These are phyloP conservation scores for Beauveria brongniartii DNA, from an alignment of 2,329 filamentous ascomycete species.

Conservation along the genomic window DNA sequence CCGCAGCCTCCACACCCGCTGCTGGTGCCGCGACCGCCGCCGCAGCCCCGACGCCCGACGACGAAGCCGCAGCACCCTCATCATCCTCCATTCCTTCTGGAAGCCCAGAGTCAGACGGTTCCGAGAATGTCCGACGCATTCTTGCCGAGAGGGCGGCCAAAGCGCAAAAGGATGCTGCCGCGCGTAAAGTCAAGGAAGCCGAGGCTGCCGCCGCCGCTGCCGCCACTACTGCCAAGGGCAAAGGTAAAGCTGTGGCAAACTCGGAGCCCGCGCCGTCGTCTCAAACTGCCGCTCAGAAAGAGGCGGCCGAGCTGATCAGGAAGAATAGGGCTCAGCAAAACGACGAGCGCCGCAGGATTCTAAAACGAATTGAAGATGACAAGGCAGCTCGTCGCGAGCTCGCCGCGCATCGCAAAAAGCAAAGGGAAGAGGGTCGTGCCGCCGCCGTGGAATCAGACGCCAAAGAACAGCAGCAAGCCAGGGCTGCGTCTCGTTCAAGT, in stretches of 20 bases:
- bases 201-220: constrained; percentile 22
- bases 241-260: constrained; percentile 39
- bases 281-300: constrained; percentile 30
- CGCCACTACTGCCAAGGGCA: constrained; percentile 31
- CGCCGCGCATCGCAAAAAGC: constrained; percentile 41
- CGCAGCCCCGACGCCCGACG: background rate
- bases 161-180: constrained; percentile 33
- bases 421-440: constrained; percentile 23
- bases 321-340: constrained; percentile 57
- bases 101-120: constrained; percentile 20
- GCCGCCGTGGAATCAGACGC: constrained; percentile 21
- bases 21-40: constrained; percentile 11
- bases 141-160: constrained; percentile 44
- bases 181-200: constrained; percentile 42
- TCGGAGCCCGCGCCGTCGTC: constrained; percentile 23
- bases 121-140: constrained; percentile 28
- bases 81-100: constrained; percentile 17
- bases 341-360: constrained; percentile 62
- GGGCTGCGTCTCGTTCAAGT: constrained; percentile 17
- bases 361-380: constrained; percentile 70
- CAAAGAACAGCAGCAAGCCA: constrained; percentile 24
- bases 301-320: constrained; percentile 45
- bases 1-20: constrained; percentile 15
- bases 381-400: constrained; percentile 57
- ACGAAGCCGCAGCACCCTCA: constrained; percentile 12